Evolutionary conservation across 2,329 filamentous ascomycete genomes (phyloP).

Genomic region (Elsinoe batatas): DNA sequence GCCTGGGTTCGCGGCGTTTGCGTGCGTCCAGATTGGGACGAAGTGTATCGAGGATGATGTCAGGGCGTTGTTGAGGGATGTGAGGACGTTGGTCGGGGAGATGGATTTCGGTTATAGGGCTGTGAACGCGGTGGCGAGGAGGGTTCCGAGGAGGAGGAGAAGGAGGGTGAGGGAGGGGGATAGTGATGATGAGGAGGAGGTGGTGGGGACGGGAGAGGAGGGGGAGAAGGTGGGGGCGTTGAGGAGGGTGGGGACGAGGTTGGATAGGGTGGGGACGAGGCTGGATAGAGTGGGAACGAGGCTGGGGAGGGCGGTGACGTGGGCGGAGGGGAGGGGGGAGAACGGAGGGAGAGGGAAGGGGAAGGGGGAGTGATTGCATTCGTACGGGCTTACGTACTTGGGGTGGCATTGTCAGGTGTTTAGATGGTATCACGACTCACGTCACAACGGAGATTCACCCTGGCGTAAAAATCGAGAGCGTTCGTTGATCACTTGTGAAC

Average conservation of each 20-base stretch:
- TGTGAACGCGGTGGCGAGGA: constrained; percentile 29
- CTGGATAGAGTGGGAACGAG: neutral
- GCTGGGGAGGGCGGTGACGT: neutral
- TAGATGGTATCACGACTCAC: neutral
- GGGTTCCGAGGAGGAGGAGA: neutral
- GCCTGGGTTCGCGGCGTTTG: constrained; percentile 65
- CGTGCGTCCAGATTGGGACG: constrained; percentile 62
- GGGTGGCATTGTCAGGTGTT: no score
- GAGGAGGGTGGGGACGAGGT: neutral
- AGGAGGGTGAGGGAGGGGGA: neutral
- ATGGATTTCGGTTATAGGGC: constrained; percentile 63
- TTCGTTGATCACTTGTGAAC: no score
- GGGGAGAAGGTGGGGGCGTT: neutral
- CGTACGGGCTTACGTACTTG: no score
- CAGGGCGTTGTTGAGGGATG: constrained; percentile 47
- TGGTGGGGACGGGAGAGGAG: neutral
- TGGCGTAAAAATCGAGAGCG: no score
- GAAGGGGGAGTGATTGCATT: neutral
- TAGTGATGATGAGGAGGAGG: constrained; percentile 5
- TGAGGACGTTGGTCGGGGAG: constrained; percentile 61
- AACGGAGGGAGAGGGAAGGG: neutral
- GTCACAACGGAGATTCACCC: neutral
- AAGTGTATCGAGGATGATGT: constrained; percentile 61
- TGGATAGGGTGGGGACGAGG: neutral
- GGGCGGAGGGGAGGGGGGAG: neutral